A percentile compares a stretch with the other conserved stretches of the same genome.
phyloP scores from a whole-genome alignment of 73 alveolate species.

The Paramecium octaurelia region DNA sequence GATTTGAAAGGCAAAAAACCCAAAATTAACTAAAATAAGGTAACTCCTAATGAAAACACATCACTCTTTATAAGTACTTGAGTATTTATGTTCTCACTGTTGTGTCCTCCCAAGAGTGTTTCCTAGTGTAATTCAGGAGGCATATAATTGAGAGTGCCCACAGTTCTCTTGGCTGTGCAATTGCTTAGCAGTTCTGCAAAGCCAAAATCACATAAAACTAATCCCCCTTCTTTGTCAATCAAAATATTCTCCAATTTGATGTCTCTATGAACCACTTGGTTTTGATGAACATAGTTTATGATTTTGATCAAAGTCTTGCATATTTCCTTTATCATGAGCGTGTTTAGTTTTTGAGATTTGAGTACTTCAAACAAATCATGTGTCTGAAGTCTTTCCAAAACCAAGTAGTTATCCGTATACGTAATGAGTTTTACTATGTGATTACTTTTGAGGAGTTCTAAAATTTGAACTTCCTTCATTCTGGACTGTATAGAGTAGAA shows the following conservation, averaged over 20 bases:
- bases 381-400: neutral
- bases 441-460: neutral
- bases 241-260: conserved; percentile 3
- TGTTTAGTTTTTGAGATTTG: neutral
- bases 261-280: neutral
- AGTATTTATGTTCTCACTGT: neutral
- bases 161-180: conserved; percentile 24
- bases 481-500: neutral
- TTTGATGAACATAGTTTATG: neutral
- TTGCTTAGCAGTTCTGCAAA: neutral
- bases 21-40: neutral
- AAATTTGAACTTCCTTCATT: conserved; percentile 25
- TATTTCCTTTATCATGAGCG: neutral
- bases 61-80: neutral
- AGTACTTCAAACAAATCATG: neutral
- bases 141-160: conserved; percentile 19
- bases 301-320: neutral
- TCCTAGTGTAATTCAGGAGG: conserved; percentile 35
- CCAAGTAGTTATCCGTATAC: neutral
- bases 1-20: neutral
- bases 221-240: neutral
- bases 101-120: neutral
- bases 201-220: conserved; percentile 33
- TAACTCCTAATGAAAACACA: conserved; percentile 24
- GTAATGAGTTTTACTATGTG: neutral